Evolutionary conservation across 768 basidiomycete genomes (phyloP), one percentile per base, ranked within the genome.

Genomic region (Plicaturopsis crispa): DNA sequence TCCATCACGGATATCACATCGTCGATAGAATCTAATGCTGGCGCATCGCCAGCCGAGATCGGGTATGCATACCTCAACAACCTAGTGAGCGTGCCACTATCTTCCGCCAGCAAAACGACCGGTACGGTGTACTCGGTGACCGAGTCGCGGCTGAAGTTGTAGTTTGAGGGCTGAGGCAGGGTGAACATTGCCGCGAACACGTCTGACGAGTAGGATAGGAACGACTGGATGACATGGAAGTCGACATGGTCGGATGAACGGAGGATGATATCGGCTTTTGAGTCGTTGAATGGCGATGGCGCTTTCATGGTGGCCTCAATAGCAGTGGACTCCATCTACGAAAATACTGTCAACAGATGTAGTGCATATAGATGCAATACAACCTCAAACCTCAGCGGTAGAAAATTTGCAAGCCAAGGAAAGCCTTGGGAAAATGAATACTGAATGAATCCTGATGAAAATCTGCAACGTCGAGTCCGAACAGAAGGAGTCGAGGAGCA

Each of bases 41-140:
- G 65, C 33, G 43, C 51, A 14, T 52, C 45, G n/a, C n/a, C n/a
- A n/a, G n/a, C n/a, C n/a, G n/a, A n/a, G 32, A 60, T 53, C 11
- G 66, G 66, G 39, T 68, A 63, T 39, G 59, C 61, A 39, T 54
- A 64, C 23, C 52, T 50, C 36, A 68, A 51, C 4, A 66, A 47
- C 40, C 48, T 42, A 26, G 56, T 50, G 3, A 65, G 54, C 20
- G 56, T 59, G 14, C 45, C 34, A 1, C 45, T 49, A 32, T 59
- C 55, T 40, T 68, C 67, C 21, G 48, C 38, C 4, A 66, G 40
- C 17, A 33, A 34, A 19, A 52, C 37, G 34, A 52, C 34, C 17
- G 49, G 40, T 7, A 45, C 36, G 12, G 39, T 44, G 16, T 55
- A 48, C 24, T 34, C 48, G 8, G 24, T 21, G 7, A 31, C 36